Evolutionary conservation across 148 eudicot genomes (phyloP).

Genomic region (Fagopyrum homotropicum): DNA sequence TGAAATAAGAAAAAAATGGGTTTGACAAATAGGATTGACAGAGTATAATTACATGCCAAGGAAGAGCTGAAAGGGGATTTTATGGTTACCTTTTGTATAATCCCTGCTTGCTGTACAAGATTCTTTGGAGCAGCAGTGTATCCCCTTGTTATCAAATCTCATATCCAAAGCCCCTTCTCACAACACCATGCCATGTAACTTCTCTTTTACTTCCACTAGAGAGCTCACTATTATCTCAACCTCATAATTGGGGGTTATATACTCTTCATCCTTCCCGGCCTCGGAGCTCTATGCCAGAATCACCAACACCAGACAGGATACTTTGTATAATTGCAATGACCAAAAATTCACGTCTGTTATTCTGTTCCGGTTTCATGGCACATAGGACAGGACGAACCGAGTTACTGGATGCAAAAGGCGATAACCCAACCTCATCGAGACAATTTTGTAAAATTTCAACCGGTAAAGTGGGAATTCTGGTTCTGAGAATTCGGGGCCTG

Average conservation of each 20-base stretch:
- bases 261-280: neutral
- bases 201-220: constrained; percentile 16
- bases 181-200: constrained; percentile 52
- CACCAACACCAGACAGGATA: constrained; percentile 3
- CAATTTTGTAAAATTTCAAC: constrained; percentile 30
- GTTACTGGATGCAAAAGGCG: constrained; percentile 45
- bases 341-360: constrained; percentile 7
- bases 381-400: constrained; percentile 46
- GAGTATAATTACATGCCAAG: constrained; percentile 55
- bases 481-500: constrained; percentile 65
- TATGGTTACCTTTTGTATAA: constrained; percentile 16
- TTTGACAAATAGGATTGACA: neutral
- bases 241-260: constrained; percentile 4
- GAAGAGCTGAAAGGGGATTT: constrained; percentile 42
- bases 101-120: constrained; percentile 39
- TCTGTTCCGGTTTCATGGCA: constrained; percentile 20
- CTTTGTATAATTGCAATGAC: constrained; percentile 12
- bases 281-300: neutral
- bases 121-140: constrained; percentile 19
- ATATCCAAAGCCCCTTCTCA: constrained; percentile 34
- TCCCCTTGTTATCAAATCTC: constrained; percentile 14
- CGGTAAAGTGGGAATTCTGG: constrained; percentile 68
- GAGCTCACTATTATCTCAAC: neutral
- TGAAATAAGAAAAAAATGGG: neutral
- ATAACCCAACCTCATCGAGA: constrained; percentile 39